phyloP scores from a whole-genome alignment of 371 early-diverging fungal species.

The Mortierella sp. region DNA sequence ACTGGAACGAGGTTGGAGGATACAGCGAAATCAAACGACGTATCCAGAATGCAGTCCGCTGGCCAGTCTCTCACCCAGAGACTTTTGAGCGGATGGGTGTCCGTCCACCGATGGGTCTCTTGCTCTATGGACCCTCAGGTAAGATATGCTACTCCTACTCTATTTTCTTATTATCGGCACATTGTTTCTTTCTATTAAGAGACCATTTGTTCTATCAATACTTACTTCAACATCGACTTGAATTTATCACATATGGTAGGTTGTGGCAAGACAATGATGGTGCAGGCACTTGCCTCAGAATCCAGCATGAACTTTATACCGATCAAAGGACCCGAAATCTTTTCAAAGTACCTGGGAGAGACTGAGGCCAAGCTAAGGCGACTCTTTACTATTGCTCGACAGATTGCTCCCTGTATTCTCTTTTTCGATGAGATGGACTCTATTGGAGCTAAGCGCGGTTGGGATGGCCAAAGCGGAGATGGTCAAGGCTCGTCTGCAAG shows the following conservation, averaged over 20 bases:
- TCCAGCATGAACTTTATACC: slow-evolving; percentile 80
- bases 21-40: slow-evolving; percentile 68
- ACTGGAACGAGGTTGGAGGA: slow-evolving; percentile 67
- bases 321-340: slow-evolving; percentile 84
- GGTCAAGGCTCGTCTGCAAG: slow-evolving; percentile 61
- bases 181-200: no score
- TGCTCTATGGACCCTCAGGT: slow-evolving; percentile 92
- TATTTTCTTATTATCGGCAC: no score
- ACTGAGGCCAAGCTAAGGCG: slow-evolving; percentile 84
- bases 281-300: slow-evolving; percentile 77
- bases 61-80: slow-evolving; percentile 74
- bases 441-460: slow-evolving; percentile 82
- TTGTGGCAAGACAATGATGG: slow-evolving; percentile 88
- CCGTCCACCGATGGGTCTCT: slow-evolving; percentile 79
- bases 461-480: slow-evolving; percentile 33
- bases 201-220: not conserved
- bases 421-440: slow-evolving; percentile 94
- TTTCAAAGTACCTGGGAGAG: slow-evolving; percentile 92
- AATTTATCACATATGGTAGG: slow-evolving; percentile 57
- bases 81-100: slow-evolving; percentile 75
- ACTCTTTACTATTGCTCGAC: slow-evolving; percentile 86
- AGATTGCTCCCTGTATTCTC: slow-evolving; percentile 86
- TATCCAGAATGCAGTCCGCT: slow-evolving; percentile 75
- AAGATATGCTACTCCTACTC: slow-evolving; percentile 16
- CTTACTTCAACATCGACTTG: not conserved